phyloP scores from a whole-genome alignment of 306 rosid species.

The Cercis canadensis region DNA sequence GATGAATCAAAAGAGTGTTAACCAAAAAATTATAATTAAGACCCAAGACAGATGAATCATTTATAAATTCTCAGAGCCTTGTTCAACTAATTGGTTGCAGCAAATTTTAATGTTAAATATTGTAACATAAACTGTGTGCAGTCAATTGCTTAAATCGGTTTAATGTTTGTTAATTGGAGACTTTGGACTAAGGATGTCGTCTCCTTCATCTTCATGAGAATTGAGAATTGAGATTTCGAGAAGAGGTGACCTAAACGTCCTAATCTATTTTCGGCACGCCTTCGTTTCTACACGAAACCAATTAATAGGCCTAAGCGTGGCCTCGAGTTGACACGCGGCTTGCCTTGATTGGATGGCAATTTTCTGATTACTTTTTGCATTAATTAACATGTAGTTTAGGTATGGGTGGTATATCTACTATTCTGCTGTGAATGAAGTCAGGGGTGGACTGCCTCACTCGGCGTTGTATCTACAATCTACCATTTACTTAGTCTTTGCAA shows the following conservation, averaged over 20 bases:
- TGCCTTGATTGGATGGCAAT: background rate
- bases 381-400: slow-evolving; percentile 50
- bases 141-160: slow-evolving; percentile 37
- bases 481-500: slow-evolving; percentile 6
- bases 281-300: slow-evolving; percentile 56
- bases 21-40: slow-evolving; percentile 29
- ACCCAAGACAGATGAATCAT: no score
- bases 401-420: slow-evolving; percentile 64
- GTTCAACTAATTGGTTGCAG: no score
- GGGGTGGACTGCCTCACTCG: slow-evolving; percentile 34
- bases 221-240: background rate
- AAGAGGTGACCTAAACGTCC: slow-evolving; percentile 42
- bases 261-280: slow-evolving; percentile 50
- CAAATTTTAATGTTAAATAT: no score
- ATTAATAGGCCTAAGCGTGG: background rate
- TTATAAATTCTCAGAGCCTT: no score
- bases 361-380: slow-evolving; percentile 3
- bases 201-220: no score
- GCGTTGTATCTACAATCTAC: slow-evolving; percentile 51
- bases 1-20: slow-evolving; percentile 26
- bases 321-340: slow-evolving; percentile 28
- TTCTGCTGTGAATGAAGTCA: background rate
- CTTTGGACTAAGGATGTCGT: background rate
- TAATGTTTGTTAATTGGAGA: slow-evolving; percentile 20
- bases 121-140: no score